Conservation (phyloP, 495 filamentous ascomycete species). For the Talaromyces nanjingensis region DNA sequence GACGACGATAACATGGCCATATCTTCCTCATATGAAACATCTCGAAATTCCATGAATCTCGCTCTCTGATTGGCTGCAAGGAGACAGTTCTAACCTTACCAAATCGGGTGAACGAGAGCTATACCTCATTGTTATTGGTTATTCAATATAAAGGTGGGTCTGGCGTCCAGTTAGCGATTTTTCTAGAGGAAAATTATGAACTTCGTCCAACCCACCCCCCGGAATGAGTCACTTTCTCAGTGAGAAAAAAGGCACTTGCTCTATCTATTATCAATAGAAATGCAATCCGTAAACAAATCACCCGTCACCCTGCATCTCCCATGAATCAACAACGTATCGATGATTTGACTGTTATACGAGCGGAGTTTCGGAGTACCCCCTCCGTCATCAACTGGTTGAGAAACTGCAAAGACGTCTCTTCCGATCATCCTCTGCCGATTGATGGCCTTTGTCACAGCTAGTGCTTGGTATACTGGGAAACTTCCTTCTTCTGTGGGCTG, state of each 20-base stretch:
- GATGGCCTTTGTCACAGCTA: constrained; percentile 17
- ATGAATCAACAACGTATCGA: constrained; percentile 19
- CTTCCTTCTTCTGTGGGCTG: constrained; percentile 22
- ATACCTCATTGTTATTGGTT: background rate
- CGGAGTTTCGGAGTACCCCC: constrained; percentile 22
- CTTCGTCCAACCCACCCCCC: background rate
- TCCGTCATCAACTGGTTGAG: constrained; percentile 20
- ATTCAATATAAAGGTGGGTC: background rate
- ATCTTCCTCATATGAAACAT: background rate
- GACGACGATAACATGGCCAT: background rate
- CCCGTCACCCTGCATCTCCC: constrained; percentile 11
- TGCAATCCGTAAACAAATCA: background rate
- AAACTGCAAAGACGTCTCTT: constrained; percentile 16
- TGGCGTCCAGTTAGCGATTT: background rate
- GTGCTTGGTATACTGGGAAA: constrained; percentile 24
- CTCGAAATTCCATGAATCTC: background rate
- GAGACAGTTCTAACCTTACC: background rate
- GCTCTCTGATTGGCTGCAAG: background rate
- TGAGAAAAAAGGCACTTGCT: background rate
- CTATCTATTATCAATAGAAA: background rate
- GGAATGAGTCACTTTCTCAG: background rate
- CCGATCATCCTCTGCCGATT: constrained; percentile 16
- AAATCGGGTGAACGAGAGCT: background rate
- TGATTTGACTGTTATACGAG: constrained; percentile 24
- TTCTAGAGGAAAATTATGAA: background rate